These are phyloP conservation scores for Stemphylium vesicarium DNA, from an alignment of 2,329 filamentous ascomycete species.

Conservation along the genomic window DNA sequence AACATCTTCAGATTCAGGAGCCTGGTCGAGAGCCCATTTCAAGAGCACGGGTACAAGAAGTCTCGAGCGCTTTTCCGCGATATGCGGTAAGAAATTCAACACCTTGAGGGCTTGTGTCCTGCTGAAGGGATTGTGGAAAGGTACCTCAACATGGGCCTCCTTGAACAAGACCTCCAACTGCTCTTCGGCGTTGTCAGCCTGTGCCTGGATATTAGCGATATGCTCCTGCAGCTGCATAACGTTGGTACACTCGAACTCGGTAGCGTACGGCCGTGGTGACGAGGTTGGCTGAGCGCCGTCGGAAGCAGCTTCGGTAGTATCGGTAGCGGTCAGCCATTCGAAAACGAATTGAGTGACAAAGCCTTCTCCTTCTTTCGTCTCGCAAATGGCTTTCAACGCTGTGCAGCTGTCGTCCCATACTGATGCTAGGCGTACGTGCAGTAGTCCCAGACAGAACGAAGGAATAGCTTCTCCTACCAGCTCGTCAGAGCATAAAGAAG, in stretches of 20 bases:
- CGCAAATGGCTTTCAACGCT: conserved; percentile 75
- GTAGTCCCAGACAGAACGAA: conserved; percentile 83
- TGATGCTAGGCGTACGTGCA: conserved; percentile 83
- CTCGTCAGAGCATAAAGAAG: conserved; percentile 62
- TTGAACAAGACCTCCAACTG: conserved; percentile 70
- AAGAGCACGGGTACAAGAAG: conserved; percentile 85
- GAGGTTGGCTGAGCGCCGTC: conserved; percentile 13
- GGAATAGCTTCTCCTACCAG: conserved; percentile 77
- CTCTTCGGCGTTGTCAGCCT: conserved; percentile 45
- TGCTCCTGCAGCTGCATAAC: conserved; percentile 59
- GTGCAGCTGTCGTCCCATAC: conserved; percentile 85
- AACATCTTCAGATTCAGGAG: conserved; percentile 6
- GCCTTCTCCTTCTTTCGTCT: conserved; percentile 74
- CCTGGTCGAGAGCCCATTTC: conserved; percentile 66
- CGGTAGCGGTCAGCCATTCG: conserved; percentile 67
- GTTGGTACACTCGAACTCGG: conserved; percentile 87
- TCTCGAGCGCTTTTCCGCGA: conserved; percentile 87
- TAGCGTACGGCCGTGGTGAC: conserved; percentile 52
- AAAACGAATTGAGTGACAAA: conserved; percentile 75
- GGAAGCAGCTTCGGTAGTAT: conserved; percentile 13
- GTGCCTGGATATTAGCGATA: conserved; percentile 21
- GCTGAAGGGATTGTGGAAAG: conserved; percentile 62
- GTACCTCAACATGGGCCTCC: conserved; percentile 63
- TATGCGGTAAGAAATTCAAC: conserved; percentile 71
- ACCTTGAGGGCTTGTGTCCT: conserved; percentile 81